phyloP scores from a whole-genome alignment of 2,329 filamentous ascomycete genomes.

The Colletotrichum sp. region DNA sequence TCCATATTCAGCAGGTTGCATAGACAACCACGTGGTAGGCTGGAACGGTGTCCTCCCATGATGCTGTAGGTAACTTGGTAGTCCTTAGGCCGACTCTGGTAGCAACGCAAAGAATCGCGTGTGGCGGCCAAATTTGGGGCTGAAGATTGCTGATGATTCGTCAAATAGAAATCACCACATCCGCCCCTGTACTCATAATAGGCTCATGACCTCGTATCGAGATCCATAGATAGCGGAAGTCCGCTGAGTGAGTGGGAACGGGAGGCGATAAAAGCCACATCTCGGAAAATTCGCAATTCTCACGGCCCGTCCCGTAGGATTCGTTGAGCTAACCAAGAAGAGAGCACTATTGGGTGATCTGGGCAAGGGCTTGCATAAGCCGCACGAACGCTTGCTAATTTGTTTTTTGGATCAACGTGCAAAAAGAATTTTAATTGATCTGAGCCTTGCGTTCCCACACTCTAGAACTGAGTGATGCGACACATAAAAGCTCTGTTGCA shows the following conservation, averaged over 20 bases:
- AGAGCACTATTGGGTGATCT: background rate
- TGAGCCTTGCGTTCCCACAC: background rate
- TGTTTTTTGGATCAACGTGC: background rate
- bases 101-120: background rate
- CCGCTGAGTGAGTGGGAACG: background rate
- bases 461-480: too few relatives aligned
- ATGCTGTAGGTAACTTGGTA: background rate
- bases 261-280: background rate
- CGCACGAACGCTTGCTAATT: background rate
- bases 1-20: background rate
- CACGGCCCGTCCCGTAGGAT: background rate
- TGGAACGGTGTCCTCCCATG: background rate
- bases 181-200: accelerated
- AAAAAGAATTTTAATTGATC: background rate
- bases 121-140: background rate
- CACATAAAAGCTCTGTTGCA: too few relatives aligned
- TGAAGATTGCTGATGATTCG: background rate
- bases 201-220: background rate
- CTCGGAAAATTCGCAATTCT: background rate
- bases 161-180: accelerated
- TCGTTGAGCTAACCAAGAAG: background rate
- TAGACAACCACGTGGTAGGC: background rate
- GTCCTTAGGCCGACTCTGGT: too few relatives aligned
- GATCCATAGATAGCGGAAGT: background rate
- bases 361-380: background rate